Percentiles rank a stretch among this genome's conserved stretches.
These are phyloP conservation scores for Boletus albobrunnescens DNA, from an alignment of 1,284 basidiomycete genomes.

Conservation along the genomic window DNA sequence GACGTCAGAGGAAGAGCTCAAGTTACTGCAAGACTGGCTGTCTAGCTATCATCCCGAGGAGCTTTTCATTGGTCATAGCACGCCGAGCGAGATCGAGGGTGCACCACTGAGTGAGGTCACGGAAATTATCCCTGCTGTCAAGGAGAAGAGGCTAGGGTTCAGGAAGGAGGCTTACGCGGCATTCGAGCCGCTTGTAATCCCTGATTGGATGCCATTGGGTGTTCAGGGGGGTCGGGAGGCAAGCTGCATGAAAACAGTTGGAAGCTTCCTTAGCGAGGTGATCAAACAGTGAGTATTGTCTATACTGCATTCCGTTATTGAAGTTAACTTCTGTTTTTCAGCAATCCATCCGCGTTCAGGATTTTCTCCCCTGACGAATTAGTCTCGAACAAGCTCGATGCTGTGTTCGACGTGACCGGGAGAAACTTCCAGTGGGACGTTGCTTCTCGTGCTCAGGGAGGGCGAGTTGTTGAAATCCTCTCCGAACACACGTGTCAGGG, in stretches of 20 bases:
- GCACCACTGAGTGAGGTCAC: constrained; percentile 50
- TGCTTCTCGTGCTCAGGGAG: constrained; percentile 58
- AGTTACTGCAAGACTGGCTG: constrained; percentile 66
- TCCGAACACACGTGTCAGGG: constrained; percentile 87
- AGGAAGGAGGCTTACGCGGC: constrained; percentile 63
- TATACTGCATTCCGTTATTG: background rate
- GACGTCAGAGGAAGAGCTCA: constrained; percentile 59
- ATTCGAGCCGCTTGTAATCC: constrained; percentile 58
- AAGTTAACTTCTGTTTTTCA: constrained; percentile 24
- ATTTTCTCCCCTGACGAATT: constrained; percentile 92
- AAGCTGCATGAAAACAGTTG: constrained; percentile 78
- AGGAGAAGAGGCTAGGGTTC: constrained; percentile 60
- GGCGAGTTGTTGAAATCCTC: constrained; percentile 82
- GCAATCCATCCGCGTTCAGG: constrained; percentile 74
- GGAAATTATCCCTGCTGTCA: constrained; percentile 50
- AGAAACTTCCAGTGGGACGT: constrained; percentile 84
- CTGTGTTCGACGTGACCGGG: constrained; percentile 58
- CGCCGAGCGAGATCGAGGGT: constrained; percentile 34
- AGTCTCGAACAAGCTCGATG: constrained; percentile 86
- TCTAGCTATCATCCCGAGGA: constrained; percentile 59
- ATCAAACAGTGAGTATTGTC: constrained; percentile 45
- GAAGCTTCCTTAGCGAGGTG: constrained; percentile 55
- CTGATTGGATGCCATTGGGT: constrained; percentile 60
- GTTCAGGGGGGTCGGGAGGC: constrained; percentile 54
- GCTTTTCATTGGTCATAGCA: constrained; percentile 46